These are phyloP conservation scores for Citrus medica DNA, from an alignment of 345 rosid genomes.

Conservation along the genomic window DNA sequence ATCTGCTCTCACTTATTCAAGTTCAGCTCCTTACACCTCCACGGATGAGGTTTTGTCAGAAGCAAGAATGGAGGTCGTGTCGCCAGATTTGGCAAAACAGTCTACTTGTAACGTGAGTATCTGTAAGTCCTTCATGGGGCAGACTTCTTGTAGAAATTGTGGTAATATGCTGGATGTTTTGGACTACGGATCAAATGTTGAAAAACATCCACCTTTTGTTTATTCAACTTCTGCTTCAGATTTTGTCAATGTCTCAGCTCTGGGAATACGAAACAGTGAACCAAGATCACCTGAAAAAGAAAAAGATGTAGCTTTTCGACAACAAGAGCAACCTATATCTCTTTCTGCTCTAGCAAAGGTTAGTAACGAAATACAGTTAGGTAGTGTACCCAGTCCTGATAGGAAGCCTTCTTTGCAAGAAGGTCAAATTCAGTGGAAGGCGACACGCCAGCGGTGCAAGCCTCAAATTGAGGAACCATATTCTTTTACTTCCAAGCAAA, in stretches of 20 bases:
- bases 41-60: conserved; percentile 25
- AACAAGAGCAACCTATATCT: conserved; percentile 28
- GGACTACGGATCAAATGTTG: conserved; percentile 27
- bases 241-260: conserved; percentile 16
- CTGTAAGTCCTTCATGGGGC: conserved; percentile 28
- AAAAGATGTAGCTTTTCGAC: conserved; percentile 30
- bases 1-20: conserved; percentile 45
- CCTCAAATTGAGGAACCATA: conserved; percentile 40
- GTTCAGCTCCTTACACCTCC: conserved; percentile 21
- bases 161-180: conserved; percentile 54
- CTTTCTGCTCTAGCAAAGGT: conserved; percentile 15
- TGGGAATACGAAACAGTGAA: conserved; percentile 24
- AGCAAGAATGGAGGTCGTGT: conserved; percentile 18
- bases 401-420: conserved; percentile 24
- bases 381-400: conserved; percentile 18
- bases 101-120: conserved; percentile 14
- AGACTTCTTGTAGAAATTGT: conserved; percentile 61
- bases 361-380: conserved; percentile 8
- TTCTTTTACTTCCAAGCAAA: conserved; percentile 20
- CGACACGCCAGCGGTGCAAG: conserved; percentile 29
- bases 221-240: conserved; percentile 19
- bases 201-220: conserved; percentile 20
- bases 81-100: conserved; percentile 29
- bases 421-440: conserved; percentile 21
- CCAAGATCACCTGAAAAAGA: conserved; percentile 26